Evolutionary conservation across 345 rosid genomes (phyloP).

Genomic region (Gynandropsis gynandra): DNA sequence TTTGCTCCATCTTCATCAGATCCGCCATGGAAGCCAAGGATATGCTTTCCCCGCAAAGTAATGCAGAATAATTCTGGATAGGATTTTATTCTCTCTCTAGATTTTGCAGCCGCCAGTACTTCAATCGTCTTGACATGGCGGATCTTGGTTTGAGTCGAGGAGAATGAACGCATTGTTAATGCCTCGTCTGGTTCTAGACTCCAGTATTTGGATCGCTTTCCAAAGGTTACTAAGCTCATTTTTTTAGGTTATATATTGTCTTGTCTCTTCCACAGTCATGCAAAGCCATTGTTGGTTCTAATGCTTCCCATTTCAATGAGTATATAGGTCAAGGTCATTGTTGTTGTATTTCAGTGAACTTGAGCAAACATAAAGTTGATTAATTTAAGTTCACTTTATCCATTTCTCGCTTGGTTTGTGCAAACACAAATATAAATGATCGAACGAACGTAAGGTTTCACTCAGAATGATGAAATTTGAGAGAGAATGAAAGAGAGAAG

Average conservation of each 20-base stretch:
- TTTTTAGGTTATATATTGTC: not conserved
- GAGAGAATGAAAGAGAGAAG: too few relatives aligned
- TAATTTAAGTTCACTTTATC: too few relatives aligned
- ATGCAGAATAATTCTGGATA: not conserved
- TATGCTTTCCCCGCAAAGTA: too few relatives aligned
- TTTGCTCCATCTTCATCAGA: too few relatives aligned
- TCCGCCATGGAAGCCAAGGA: too few relatives aligned
- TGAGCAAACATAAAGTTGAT: too few relatives aligned
- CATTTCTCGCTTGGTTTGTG: too few relatives aligned
- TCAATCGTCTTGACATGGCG: not conserved
- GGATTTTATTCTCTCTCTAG: constrained; percentile 1
- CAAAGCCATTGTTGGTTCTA: not conserved
- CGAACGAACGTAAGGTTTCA: too few relatives aligned
- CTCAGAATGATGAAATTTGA: too few relatives aligned
- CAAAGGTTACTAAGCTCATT: constrained; percentile 35
- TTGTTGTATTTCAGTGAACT: too few relatives aligned
- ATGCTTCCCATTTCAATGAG: not conserved
- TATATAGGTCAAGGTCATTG: constrained; percentile 68
- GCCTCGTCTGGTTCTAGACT: constrained; percentile 29
- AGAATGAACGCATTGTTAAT: constrained; percentile 3
- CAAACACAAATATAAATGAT: too few relatives aligned
- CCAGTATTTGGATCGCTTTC: constrained; percentile 88
- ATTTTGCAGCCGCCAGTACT: not conserved
- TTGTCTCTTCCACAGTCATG: not conserved
- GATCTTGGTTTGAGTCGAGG: not conserved